Percentiles rank a stretch among this genome's conserved stretches.
These are phyloP conservation scores for Fusarium tanahbumbuense DNA, from an alignment of 2,329 filamentous ascomycete species.

Conservation along the genomic window DNA sequence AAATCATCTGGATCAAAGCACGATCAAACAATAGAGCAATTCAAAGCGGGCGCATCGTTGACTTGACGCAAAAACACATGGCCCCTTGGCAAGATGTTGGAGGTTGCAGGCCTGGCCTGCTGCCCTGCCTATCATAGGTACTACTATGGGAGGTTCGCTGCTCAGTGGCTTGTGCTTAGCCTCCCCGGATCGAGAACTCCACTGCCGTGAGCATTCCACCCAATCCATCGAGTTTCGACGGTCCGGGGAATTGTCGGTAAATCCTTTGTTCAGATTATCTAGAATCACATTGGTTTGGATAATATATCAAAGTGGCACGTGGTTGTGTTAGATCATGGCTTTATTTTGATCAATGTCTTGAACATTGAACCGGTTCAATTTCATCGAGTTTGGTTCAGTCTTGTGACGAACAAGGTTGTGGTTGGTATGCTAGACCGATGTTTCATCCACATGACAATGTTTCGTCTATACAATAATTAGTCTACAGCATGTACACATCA, in stretches of 20 bases:
- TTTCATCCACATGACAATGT: constrained; percentile 26
- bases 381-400: neutral
- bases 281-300: neutral
- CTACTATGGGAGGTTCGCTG: constrained; percentile 21
- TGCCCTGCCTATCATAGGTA: constrained; percentile 20
- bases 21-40: constrained; percentile 37
- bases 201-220: constrained; percentile 34
- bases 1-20: constrained; percentile 44
- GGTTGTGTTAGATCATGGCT: neutral
- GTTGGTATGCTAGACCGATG: constrained; percentile 8
- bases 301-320: neutral
- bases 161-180: constrained; percentile 45
- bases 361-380: neutral
- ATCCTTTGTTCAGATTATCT: constrained; percentile 10
- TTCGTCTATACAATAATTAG: constrained; percentile 5
- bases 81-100: constrained; percentile 45
- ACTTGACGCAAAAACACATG: constrained; percentile 45
- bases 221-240: constrained; percentile 28
- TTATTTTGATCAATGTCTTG: neutral
- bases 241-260: constrained; percentile 43
- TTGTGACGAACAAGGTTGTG: constrained; percentile 18
- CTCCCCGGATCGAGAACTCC: constrained; percentile 34
- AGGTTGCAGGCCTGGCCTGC: constrained; percentile 30
- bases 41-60: constrained; percentile 43
- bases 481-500: neutral